Conservation (phyloP, 2,329 filamentous ascomycete genomes). For the Leptographium galeiforme region DNA sequence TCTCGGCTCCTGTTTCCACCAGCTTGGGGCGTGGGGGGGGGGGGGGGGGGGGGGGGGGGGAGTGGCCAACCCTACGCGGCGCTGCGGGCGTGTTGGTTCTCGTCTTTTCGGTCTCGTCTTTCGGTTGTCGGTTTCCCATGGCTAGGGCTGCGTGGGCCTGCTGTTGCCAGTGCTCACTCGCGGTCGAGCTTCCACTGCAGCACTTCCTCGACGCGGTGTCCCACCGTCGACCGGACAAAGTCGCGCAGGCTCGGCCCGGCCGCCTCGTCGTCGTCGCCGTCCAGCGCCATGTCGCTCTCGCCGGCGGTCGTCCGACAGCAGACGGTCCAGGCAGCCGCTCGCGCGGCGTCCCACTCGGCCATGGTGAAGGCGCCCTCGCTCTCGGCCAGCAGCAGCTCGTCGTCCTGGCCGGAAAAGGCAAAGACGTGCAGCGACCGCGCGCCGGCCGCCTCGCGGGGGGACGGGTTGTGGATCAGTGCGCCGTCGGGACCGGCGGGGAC, state of each 20-base stretch:
- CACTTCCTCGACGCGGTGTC: conserved; percentile 37
- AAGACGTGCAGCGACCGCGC: conserved; percentile 70
- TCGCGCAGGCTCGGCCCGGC: conserved; percentile 38
- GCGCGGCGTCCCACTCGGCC: conserved; percentile 60
- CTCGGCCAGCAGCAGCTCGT: conserved; percentile 63
- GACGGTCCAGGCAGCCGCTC: conserved; percentile 47
- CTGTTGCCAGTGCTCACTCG: neutral
- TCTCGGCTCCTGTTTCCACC: neutral
- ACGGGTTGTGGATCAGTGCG: conserved; percentile 37
- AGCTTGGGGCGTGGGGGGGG: too few relatives aligned
- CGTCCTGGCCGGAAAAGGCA: conserved; percentile 60
- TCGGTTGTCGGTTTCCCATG: too few relatives aligned
- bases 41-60: too few relatives aligned
- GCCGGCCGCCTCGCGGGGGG: conserved; percentile 43
- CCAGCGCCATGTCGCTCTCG: conserved; percentile 27
- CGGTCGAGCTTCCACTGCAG: conserved; percentile 38
- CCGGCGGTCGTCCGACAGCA: conserved; percentile 38
- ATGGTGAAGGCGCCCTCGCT: conserved; percentile 69
- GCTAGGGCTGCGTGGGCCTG: neutral
- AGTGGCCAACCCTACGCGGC: neutral
- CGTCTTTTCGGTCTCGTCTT: neutral
- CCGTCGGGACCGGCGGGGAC: conserved; percentile 41
- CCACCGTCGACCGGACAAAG: conserved; percentile 49
- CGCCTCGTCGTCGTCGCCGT: conserved; percentile 23
- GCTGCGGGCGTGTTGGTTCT: neutral